Evolutionary conservation across 352 stramenopile genomes (phyloP), one percentile per base, ranked within the genome.

Genomic region (Phytophthora pseudosyringae): DNA sequence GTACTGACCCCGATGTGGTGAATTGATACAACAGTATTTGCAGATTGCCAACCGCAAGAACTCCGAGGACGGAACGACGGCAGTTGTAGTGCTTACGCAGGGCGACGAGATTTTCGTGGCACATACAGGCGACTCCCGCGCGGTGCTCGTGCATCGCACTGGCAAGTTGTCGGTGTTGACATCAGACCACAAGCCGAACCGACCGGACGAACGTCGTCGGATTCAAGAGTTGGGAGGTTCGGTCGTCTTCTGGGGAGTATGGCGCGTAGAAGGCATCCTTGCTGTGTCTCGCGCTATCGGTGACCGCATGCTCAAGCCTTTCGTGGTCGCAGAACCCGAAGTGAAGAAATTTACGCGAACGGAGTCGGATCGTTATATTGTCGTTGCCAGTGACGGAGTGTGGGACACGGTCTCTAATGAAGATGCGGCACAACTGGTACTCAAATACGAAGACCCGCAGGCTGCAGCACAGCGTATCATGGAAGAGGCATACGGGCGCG

Each of bases 251-350:
- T 97, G 88, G 86, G 94, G 94, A 18, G 88, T 97, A 35, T 98
- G 91, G 89, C 87, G 94, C 41, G 94, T 98, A n/a, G 86, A 98
- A 69, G 94, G 94, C 33, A 94, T 98, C 48, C 77, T 98, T 41
- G 94, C 94, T 16, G 92, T 98, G 28, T 98, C 90, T 12, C 89
- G 89, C 32, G 90, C 91, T 29, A 97, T 98, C 55, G 94, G 94
- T 13, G 94, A 98, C 67, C 82, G 87, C 31, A 92, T 93, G 74
- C 78, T 98, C 31, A 97, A 98, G 72, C 90, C 87, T 1, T 98
- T 94, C 33, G 91, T 98, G n/a, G 89, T 93, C 3, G 86, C 90
- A 7, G 88, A 97, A 59, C 93, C 93, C 0, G 93, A 98, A 65
- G 83, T 97, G 48, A 90, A 83, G 41, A 71, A 89, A 59, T 72